phyloP scores from a whole-genome alignment of 2,329 filamentous ascomycete species.

The Xylariaceae sp. region DNA sequence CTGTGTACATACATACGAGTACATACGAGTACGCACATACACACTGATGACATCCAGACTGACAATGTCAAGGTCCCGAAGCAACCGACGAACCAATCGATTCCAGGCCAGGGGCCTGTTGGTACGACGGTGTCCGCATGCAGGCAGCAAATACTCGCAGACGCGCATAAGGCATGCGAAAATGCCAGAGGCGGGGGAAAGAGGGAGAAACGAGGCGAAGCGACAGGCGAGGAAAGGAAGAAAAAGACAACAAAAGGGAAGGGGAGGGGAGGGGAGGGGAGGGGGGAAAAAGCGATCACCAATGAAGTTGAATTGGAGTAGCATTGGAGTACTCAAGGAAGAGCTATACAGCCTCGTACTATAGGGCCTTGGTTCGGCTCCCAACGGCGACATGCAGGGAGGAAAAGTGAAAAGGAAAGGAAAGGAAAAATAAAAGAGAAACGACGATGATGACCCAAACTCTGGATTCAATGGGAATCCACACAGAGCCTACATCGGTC shows the following conservation, averaged over 20 bases:
- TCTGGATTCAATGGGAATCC: slow-evolving; percentile 26
- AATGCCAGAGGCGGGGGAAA: slow-evolving; percentile 18
- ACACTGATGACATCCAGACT: background rate
- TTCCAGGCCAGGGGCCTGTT: background rate
- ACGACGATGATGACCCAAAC: slow-evolving; percentile 22
- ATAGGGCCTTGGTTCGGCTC: slow-evolving; percentile 25
- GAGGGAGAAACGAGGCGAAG: slow-evolving; percentile 5
- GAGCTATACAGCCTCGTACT: slow-evolving; percentile 28
- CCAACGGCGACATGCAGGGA: slow-evolving; percentile 30
- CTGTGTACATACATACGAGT: slow-evolving; percentile 1
- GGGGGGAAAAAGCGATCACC: slow-evolving; percentile 6
- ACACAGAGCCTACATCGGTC: background rate
- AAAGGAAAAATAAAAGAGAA: too few species aligned
- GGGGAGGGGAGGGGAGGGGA: background rate
- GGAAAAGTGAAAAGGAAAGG: too few species aligned
- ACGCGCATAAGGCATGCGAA: slow-evolving; percentile 10
- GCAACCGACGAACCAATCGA: background rate
- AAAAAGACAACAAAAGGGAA: slow-evolving; percentile 8
- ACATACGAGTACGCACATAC: too few species aligned
- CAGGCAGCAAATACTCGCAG: slow-evolving; percentile 3
- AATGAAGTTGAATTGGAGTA: slow-evolving; percentile 4
- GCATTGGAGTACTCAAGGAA: slow-evolving; percentile 6
- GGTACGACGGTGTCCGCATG: background rate
- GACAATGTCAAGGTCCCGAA: background rate
- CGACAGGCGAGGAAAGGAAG: background rate